Conservation (phyloP, 768 basidiomycete species). For the Podaxis sp. region DNA sequence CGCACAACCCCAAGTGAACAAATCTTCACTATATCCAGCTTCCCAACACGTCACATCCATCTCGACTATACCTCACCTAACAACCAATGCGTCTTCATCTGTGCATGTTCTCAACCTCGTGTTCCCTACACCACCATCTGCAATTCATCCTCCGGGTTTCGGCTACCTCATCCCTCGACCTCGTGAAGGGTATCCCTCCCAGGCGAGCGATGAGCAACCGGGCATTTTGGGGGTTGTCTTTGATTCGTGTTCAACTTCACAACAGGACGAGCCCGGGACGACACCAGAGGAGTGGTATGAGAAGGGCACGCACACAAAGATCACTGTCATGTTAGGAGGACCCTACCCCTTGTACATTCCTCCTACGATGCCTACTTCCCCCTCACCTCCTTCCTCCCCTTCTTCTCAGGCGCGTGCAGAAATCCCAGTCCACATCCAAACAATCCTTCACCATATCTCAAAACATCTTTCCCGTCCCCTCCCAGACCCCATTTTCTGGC, state of each 20-base stretch:
- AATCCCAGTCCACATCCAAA: slow-evolving; percentile 23
- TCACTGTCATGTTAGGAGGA: slow-evolving; percentile 91
- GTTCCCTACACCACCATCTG: slow-evolving; percentile 51
- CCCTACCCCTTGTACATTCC: slow-evolving; percentile 44
- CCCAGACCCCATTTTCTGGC: slow-evolving; percentile 56
- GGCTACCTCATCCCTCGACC: slow-evolving; percentile 93
- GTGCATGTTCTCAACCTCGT: slow-evolving; percentile 90
- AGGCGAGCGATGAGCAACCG: slow-evolving; percentile 19
- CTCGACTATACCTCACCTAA: slow-evolving; percentile 57
- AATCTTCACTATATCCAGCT: not conserved
- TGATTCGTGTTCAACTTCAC: slow-evolving; percentile 75
- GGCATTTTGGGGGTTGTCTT: slow-evolving; percentile 86
- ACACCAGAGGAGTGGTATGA: slow-evolving; percentile 22
- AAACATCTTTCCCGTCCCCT: slow-evolving; percentile 43
- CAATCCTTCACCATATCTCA: slow-evolving; percentile 39
- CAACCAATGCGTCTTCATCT: slow-evolving; percentile 68
- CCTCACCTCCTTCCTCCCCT: slow-evolving; percentile 16
- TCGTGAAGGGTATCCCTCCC: slow-evolving; percentile 44
- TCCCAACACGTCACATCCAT: slow-evolving; percentile 19
- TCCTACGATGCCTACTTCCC: slow-evolving; percentile 23
- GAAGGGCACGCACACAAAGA: slow-evolving; percentile 54
- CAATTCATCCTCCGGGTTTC: slow-evolving; percentile 82
- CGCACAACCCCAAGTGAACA: slow-evolving; percentile 26
- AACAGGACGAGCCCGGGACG: slow-evolving; percentile 37
- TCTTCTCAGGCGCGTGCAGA: slow-evolving; percentile 2